These are phyloP conservation scores for Kwoniella europaea DNA, from an alignment of 768 basidiomycete genomes.

Conservation along the genomic window DNA sequence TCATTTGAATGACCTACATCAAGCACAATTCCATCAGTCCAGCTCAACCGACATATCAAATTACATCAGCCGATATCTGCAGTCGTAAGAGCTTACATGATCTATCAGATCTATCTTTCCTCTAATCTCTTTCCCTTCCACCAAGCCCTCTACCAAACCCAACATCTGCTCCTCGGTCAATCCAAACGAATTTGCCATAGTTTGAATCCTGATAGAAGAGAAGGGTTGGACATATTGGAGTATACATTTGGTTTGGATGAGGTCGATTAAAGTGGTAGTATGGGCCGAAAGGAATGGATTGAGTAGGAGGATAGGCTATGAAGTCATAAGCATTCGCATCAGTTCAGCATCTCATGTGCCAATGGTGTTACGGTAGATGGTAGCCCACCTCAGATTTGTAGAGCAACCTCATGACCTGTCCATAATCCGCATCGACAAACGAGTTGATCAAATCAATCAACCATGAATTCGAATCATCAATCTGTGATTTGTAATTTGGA, in stretches of 20 bases:
- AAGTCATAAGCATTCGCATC: too few relatives aligned
- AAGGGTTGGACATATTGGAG: constrained; percentile 91
- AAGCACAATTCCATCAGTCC: too few relatives aligned
- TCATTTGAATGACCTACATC: constrained; percentile 79
- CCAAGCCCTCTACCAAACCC: constrained; percentile 73
- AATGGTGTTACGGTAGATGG: neutral
- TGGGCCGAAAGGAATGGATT: constrained; percentile 79
- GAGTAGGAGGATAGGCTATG: constrained; percentile 73
- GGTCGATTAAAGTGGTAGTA: constrained; percentile 67
- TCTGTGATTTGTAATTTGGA: constrained; percentile 69
- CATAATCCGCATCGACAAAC: constrained; percentile 86
- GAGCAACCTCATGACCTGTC: constrained; percentile 75
- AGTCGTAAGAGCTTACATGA: too few relatives aligned
- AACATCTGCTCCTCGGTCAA: constrained; percentile 75
- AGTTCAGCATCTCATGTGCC: too few relatives aligned
- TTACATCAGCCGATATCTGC: too few relatives aligned
- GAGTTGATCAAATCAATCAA: constrained; percentile 82
- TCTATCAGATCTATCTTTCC: constrained; percentile 88
- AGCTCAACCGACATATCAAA: too few relatives aligned
- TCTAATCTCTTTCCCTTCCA: constrained; percentile 76
- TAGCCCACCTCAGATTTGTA: constrained; percentile 69
- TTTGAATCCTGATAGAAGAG: constrained; percentile 76
- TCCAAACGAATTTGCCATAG: constrained; percentile 86
- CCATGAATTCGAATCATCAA: constrained; percentile 81
- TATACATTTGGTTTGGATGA: constrained; percentile 77